phyloP scores from a whole-genome alignment of 768 basidiomycete genomes.

The Hericium erinaceus region DNA sequence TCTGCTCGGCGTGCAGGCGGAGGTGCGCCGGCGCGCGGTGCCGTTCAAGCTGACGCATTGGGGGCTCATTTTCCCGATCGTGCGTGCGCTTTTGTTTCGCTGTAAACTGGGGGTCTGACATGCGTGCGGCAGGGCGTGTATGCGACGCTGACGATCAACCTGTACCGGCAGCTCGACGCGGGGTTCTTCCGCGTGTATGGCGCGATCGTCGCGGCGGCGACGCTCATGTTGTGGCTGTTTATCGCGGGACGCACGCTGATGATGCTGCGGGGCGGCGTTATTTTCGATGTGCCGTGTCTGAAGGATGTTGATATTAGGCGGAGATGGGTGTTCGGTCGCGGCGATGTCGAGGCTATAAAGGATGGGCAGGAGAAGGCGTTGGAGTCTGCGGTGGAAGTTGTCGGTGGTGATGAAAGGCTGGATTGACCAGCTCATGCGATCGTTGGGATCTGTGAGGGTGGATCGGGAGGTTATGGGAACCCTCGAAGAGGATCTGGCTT shows the following conservation, averaged over 20 bases:
- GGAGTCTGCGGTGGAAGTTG: no score
- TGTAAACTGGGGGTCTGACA: no score
- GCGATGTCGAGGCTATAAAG: not conserved
- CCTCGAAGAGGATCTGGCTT: no score
- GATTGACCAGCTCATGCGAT: no score
- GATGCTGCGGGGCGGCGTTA: not conserved
- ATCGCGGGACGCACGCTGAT: not conserved
- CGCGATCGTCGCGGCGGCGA: not conserved
- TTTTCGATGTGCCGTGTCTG: not conserved
- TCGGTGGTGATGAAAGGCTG: no score
- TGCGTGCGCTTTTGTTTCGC: not conserved
- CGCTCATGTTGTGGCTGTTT: not conserved
- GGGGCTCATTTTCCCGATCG: not conserved
- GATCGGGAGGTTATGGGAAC: no score
- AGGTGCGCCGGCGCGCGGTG: not conserved
- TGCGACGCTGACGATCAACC: not conserved
- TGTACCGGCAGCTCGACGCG: not conserved
- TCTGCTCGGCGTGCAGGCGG: not conserved
- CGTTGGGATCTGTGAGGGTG: no score
- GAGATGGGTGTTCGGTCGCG: not conserved
- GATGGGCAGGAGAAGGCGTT: not conserved
- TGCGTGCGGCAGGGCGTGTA: not conserved
- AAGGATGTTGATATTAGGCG: not conserved
- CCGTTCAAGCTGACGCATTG: not conserved
- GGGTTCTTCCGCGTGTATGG: constrained; percentile 1